Percentiles rank a stretch among this genome's conserved stretches.
These are phyloP conservation scores for Bruguiera sexangula DNA, from an alignment of 345 rosid genomes.

Conservation along the genomic window DNA sequence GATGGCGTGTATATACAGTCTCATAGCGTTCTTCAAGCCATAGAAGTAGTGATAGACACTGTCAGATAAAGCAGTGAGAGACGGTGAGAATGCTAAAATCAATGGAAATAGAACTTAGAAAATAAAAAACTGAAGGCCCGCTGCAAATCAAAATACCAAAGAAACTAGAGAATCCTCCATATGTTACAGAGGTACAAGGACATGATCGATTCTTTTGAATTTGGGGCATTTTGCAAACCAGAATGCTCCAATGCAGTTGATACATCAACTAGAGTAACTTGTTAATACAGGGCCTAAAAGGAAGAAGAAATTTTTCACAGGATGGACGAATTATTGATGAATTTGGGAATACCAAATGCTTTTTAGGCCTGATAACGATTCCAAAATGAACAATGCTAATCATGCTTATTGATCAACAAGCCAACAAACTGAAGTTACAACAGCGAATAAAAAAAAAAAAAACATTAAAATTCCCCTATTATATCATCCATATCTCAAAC, in stretches of 20 bases:
- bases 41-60: conserved; percentile 78
- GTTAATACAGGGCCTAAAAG: too few species aligned
- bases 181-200: too few species aligned
- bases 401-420: background rate
- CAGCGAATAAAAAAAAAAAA: too few species aligned
- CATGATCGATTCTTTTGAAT: too few species aligned
- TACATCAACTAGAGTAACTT: too few species aligned
- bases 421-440: background rate
- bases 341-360: background rate
- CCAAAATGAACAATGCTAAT: background rate
- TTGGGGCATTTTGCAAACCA: too few species aligned
- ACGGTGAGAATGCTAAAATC: background rate
- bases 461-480: too few species aligned
- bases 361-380: background rate
- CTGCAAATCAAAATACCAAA: background rate
- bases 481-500: background rate
- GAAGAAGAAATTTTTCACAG: conserved; percentile 1
- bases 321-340: background rate
- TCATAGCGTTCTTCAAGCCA: conserved; percentile 96
- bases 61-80: conserved; percentile 15
- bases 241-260: too few species aligned
- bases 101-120: too few species aligned
- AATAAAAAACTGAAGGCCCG: background rate
- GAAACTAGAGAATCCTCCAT: background rate
- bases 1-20: conserved; percentile 73